Conservation (phyloP, 2,329 filamentous ascomycete genomes). For the Zymoseptoria passerinii region DNA sequence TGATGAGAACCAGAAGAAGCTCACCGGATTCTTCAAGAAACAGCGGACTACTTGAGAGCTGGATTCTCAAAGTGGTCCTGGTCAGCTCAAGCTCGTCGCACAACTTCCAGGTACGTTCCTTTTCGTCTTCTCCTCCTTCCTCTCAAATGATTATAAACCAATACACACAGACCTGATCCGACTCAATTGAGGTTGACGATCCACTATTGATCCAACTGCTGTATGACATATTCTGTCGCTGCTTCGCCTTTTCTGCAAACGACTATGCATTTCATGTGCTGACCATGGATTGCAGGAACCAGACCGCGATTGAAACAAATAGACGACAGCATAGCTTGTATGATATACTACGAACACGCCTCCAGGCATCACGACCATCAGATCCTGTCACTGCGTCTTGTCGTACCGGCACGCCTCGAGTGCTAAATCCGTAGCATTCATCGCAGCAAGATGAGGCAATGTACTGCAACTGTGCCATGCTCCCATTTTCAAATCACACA, state of each 20-base stretch:
- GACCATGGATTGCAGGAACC: neutral
- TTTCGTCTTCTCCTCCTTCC: neutral
- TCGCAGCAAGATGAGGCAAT: neutral
- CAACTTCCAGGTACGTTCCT: slow-evolving; percentile 8
- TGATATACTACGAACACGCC: neutral
- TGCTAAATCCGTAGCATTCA: neutral
- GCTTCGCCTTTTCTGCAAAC: neutral
- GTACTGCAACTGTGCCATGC: neutral
- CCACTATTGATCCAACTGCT: slow-evolving; percentile 29
- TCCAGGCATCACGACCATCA: neutral
- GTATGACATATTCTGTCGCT: slow-evolving; percentile 18
- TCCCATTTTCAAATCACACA: neutral
- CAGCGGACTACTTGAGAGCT: slow-evolving; percentile 18
- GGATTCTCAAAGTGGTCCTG: neutral
- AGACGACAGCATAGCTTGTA: neutral
- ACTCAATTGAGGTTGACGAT: slow-evolving; percentile 20
- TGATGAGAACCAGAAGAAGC: slow-evolving; percentile 65
- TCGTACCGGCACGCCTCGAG: neutral
- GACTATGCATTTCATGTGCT: neutral
- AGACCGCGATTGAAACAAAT: neutral
- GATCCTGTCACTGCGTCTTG: neutral
- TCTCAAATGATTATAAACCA: slow-evolving; percentile 25
- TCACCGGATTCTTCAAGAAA: slow-evolving; percentile 65
- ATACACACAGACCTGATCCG: slow-evolving; percentile 28
- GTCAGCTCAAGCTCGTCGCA: neutral